Evolutionary conservation across 305 asterid genomes (phyloP).

Genomic region (Solanum hybrid): DNA sequence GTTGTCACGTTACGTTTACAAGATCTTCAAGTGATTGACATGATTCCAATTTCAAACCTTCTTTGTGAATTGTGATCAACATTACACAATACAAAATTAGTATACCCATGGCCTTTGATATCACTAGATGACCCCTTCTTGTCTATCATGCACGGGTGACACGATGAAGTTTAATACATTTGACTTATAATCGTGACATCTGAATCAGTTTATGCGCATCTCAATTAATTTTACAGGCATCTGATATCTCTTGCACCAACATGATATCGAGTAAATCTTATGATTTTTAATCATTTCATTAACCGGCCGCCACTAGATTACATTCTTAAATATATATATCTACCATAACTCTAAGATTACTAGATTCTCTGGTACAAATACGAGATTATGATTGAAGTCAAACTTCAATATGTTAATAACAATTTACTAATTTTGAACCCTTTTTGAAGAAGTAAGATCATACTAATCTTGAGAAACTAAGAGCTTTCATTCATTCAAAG

Average conservation of each 20-base stretch:
- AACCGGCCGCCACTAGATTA: neutral
- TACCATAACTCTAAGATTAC: neutral
- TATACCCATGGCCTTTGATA: neutral
- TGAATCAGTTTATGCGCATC: neutral
- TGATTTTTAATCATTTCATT: neutral
- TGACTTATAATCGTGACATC: fast-evolving
- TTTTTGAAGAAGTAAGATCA: neutral
- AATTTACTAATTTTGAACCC: neutral
- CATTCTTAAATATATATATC: neutral
- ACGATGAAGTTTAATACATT: neutral
- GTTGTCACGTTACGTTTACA: neutral
- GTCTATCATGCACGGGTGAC: neutral
- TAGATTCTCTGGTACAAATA: neutral
- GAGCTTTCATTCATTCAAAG: neutral
- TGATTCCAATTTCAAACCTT: neutral
- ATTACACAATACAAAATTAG: neutral
- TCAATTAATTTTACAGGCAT: neutral
- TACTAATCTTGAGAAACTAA: neutral
- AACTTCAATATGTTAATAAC: neutral
- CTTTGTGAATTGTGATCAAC: neutral
- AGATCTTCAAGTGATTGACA: neutral
- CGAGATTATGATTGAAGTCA: neutral
- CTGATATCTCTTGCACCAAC: neutral
- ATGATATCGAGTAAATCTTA: neutral
- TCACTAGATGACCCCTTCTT: neutral